Base-by-base conservation (phyloP, 1,284 basidiomycete species). In the Chalciporus sp. region DNA sequence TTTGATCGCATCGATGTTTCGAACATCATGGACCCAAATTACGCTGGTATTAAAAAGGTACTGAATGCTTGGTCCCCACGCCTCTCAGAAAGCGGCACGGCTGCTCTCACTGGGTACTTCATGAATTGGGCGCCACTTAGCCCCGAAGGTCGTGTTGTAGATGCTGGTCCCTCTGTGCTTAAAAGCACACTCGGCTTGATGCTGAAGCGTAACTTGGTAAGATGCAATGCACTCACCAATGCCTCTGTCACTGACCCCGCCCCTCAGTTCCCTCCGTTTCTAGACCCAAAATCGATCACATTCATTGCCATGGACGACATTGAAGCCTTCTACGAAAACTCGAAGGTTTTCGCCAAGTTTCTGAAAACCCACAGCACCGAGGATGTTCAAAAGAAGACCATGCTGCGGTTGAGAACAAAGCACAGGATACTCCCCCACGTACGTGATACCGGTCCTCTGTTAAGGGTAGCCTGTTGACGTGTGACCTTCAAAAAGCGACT, bases 1-100 rank as follows among this genome's bases (percentile, higher is more conserved):
- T 80, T 80, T 56, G 74, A 79, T 53, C 71, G 77, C 1, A 72
- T 80, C 45, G 71, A 76, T 17, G 74, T 76, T 2, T 77, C 77
- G 3, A 79, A 79, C 49, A 73, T 77, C 33, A 50, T 78, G 48
- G 78, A 80, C 50, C 51, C 43, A 10, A 70, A 76, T 12, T 77
- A 77, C 33, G 66, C 68, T 14, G 77, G 78, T 9, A 58, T 76
- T n/a, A 46, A 48, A 28, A 41, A 45, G 1, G 68, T 74, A 7
- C 49, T 76, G 14, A 52, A 54, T 4, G 35, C 57, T 3, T 80
- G 78, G 78, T 66, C 62, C 0, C 70, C 72, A 14, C 53, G 76
- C 2, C 66, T 80, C n/a, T 57, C 55, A 17, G 57, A 57, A 3
- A 65, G 58, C 14, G 43, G 48, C 19, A 29, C 63, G 29, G 67